Conservation (phyloP, 257 asterid genomes). For the Solanum gandarillasii region DNA sequence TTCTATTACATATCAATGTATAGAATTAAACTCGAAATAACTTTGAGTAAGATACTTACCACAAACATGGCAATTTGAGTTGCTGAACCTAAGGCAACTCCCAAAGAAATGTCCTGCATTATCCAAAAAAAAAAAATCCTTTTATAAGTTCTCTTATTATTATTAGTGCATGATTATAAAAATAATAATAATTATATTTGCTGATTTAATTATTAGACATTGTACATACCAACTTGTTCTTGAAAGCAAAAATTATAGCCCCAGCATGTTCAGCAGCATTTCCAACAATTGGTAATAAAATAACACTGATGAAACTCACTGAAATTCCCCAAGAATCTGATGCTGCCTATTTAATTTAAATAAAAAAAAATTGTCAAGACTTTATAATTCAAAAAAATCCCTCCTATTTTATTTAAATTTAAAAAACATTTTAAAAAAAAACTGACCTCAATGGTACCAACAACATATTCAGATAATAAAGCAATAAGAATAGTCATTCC, state of each 20-base stretch:
- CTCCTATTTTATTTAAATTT: slow-evolving; percentile 17
- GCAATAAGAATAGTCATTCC: slow-evolving; percentile 71
- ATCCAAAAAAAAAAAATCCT: background rate
- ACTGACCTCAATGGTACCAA: slow-evolving; percentile 77
- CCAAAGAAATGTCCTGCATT: slow-evolving; percentile 27
- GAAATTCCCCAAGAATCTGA: slow-evolving; percentile 82
- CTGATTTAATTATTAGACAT: background rate
- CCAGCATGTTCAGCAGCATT: slow-evolving; percentile 98
- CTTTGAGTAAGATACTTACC: slow-evolving; percentile 23
- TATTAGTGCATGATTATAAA: background rate
- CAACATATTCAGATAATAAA: slow-evolving; percentile 69
- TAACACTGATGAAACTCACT: slow-evolving; percentile 71
- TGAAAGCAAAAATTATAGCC: slow-evolving; percentile 81
- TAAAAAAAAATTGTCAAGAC: background rate
- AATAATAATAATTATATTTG: background rate
- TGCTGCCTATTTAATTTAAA: slow-evolving; percentile 34
- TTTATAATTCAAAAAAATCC: background rate
- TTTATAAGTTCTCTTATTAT: background rate
- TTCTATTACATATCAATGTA: background rate
- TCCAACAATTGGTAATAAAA: slow-evolving; percentile 86
- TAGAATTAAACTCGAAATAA: background rate
- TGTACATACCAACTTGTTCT: slow-evolving; percentile 60
- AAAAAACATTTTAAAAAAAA: too few relatives aligned
- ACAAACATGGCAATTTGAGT: slow-evolving; percentile 56
- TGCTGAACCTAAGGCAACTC: slow-evolving; percentile 39